Percentiles rank a stretch among this genome's conserved stretches.
These are phyloP conservation scores for Discostella stelligeroides DNA, from an alignment of 108 stramenopile genomes.

Conservation along the genomic window DNA sequence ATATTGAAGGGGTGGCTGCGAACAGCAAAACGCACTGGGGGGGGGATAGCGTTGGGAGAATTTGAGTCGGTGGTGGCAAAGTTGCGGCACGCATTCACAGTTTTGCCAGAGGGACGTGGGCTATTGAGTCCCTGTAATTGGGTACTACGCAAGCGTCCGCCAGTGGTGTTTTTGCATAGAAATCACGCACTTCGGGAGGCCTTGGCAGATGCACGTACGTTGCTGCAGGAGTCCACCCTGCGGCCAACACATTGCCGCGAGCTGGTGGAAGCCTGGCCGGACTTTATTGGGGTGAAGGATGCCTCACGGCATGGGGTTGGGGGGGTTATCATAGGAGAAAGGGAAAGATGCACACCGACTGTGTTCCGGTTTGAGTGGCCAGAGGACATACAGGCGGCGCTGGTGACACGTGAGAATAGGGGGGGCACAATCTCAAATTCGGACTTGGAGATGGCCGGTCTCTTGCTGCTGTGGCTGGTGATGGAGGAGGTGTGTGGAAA, in stretches of 20 bases:
- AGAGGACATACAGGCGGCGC: neutral
- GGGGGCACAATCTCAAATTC: neutral
- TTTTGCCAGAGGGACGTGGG: neutral
- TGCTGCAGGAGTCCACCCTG: neutral
- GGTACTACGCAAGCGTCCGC: neutral
- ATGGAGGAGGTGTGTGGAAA: constrained; percentile 3
- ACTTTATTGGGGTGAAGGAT: constrained; percentile 5
- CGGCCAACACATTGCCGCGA: neutral
- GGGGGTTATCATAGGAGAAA: constrained; percentile 2
- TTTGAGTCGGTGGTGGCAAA: constrained; percentile 4
- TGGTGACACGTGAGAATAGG: too few relatives aligned
- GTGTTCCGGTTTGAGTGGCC: constrained; percentile 1
- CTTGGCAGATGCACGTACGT: neutral
- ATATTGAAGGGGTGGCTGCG: neutral
- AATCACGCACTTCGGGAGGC: neutral
- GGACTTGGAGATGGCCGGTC: constrained; percentile 9
- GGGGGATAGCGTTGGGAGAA: neutral
- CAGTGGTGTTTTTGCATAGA: constrained; percentile 3
- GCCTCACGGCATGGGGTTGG: constrained; percentile 5
- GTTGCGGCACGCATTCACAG: neutral
- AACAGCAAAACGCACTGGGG: neutral
- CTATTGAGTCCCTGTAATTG: constrained; percentile 3
- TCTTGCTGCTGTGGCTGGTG: constrained; percentile 3
- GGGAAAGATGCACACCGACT: neutral
- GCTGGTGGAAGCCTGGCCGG: constrained; percentile 28